Evolutionary conservation across 441 rosid species (phyloP).

Genomic region (Rhodomyrtus psidioides): DNA sequence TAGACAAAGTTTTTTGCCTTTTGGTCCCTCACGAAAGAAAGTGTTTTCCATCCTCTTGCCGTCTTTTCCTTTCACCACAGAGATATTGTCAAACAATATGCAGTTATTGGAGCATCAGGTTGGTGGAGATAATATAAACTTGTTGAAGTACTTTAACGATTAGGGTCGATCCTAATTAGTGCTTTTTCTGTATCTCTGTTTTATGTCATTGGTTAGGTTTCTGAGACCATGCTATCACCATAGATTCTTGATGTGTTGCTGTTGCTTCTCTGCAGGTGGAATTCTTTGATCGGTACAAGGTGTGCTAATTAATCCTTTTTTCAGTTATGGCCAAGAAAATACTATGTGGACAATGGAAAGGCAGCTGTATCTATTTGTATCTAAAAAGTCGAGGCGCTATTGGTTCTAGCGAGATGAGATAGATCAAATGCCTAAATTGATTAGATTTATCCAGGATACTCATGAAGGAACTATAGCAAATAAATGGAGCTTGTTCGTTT

Average conservation of each 20-base stretch:
- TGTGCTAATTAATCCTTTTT: conserved; percentile 3
- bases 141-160: neutral
- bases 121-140: neutral
- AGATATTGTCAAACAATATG: neutral
- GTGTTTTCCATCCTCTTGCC: neutral
- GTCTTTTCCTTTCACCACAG: neutral
- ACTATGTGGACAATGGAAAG: neutral
- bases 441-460: neutral
- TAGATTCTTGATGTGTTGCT: neutral
- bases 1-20: neutral
- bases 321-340: neutral
- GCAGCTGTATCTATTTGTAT: neutral
- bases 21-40: neutral
- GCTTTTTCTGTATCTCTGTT: neutral
- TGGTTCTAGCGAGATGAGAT: neutral
- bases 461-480: neutral
- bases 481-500: neutral
- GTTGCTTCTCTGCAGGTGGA: conserved; percentile 46
- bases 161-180: neutral
- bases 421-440: neutral
- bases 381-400: neutral
- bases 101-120: neutral
- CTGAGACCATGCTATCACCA: neutral
- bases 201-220: neutral
- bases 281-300: conserved; percentile 85